phyloP scores from a whole-genome alignment of 139 green algal species.

The Limnomonas spitsbergensis region DNA sequence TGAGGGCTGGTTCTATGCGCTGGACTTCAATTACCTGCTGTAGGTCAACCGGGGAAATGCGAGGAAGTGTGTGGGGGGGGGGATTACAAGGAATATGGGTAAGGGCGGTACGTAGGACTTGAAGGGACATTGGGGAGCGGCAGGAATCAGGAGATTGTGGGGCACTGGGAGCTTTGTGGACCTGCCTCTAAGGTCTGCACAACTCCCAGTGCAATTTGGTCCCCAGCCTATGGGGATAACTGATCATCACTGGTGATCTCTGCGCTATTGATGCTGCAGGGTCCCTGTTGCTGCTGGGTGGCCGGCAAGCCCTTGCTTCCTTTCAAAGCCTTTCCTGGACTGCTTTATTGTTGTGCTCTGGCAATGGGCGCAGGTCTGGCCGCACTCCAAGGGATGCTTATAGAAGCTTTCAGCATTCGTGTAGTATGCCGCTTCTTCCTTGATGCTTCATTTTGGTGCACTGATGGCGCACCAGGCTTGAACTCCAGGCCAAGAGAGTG shows the following conservation, averaged over 20 bases:
- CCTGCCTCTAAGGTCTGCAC: too few species aligned
- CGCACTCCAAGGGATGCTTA: not conserved
- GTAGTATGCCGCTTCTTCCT: not conserved
- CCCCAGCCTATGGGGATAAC: not conserved
- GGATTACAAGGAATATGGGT: too few species aligned
- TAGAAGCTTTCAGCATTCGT: not conserved
- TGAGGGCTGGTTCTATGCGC: conserved; percentile 69
- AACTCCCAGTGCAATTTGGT: not conserved
- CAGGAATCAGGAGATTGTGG: not conserved
- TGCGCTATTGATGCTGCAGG: too few species aligned
- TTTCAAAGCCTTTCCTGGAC: not conserved
- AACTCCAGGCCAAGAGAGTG: not conserved
- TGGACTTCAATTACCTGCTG: conserved; percentile 66
- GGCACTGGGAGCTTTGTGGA: too few species aligned
- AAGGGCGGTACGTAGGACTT: too few species aligned
- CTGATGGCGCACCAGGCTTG: too few species aligned
- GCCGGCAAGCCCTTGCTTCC: not conserved
- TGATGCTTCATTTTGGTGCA: too few species aligned
- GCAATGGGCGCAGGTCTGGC: too few species aligned
- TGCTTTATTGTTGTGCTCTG: too few species aligned
- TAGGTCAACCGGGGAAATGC: too few species aligned
- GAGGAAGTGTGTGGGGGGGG: too few species aligned
- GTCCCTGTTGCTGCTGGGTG: too few species aligned
- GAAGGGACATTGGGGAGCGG: not conserved
- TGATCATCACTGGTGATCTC: not conserved